Conservation (phyloP, 176 grass and related monocot genomes). For the Otatea glauca region DNA sequence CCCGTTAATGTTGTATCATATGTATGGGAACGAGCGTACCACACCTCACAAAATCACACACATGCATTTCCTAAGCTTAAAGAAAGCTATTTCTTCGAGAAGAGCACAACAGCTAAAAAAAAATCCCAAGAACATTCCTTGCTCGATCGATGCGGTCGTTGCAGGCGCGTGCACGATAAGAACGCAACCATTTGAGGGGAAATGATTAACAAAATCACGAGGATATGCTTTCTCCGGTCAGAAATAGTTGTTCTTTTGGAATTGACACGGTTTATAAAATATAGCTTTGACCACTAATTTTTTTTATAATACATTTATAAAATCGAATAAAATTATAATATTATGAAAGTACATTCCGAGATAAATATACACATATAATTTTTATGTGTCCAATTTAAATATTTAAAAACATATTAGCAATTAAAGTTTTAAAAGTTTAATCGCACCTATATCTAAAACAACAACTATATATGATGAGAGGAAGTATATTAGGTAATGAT, state of each 20-base stretch:
- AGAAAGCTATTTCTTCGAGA: background rate
- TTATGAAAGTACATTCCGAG: too few species aligned
- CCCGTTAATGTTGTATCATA: background rate
- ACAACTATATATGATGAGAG: too few species aligned
- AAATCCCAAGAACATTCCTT: slow-evolving; percentile 26
- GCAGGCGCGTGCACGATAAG: background rate
- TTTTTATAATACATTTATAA: too few species aligned
- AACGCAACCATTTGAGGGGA: background rate
- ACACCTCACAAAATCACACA: background rate
- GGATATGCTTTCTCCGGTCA: too few species aligned
- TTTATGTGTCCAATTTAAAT: too few species aligned
- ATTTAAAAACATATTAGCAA: too few species aligned
- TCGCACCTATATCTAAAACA: too few species aligned
- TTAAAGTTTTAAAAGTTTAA: rapidly evolving
- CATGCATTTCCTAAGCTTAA: background rate
- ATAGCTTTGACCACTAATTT: too few species aligned
- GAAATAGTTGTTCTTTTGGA: too few species aligned
- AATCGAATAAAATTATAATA: too few species aligned
- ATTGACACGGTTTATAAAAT: too few species aligned
- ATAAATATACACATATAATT: too few species aligned
- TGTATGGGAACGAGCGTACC: background rate
- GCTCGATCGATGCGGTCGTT: background rate
- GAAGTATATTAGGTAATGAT: background rate
- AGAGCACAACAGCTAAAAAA: background rate
- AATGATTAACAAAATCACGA: background rate